Conservation (phyloP, 306 rosid genomes). For the Arachis hypogaea region DNA sequence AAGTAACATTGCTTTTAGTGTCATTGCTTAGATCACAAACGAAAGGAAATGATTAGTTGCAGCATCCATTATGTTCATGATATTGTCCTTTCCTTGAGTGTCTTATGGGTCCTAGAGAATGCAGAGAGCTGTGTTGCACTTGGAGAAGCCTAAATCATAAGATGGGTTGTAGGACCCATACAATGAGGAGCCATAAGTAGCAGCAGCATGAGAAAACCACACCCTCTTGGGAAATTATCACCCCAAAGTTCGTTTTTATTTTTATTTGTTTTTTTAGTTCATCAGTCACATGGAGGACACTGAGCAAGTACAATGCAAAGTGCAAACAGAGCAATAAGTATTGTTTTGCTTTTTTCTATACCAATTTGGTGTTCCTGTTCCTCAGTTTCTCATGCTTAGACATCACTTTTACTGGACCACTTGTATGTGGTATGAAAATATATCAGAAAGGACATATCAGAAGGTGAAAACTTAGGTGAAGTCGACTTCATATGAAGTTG, state of each 20-base stretch:
- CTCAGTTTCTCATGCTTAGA: not conserved
- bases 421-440: not conserved
- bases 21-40: slow-evolving; percentile 41
- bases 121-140: not conserved
- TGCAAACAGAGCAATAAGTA: not conserved
- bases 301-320: slow-evolving; percentile 22
- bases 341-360: not conserved
- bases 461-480: too few species aligned
- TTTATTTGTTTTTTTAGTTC: too few species aligned
- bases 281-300: slow-evolving; percentile 24
- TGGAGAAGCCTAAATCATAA: not conserved
- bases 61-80: slow-evolving; percentile 17
- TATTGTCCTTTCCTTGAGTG: not conserved
- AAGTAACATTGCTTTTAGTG: slow-evolving; percentile 38
- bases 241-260: slow-evolving; percentile 16
- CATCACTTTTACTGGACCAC: not conserved
- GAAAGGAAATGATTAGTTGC: slow-evolving; percentile 36
- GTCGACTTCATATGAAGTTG: too few species aligned
- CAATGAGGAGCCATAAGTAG: slow-evolving; percentile 15
- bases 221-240: slow-evolving; percentile 33
- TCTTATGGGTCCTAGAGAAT: too few species aligned
- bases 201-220: slow-evolving; percentile 9
- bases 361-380: not conserved
- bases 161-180: slow-evolving; percentile 16
- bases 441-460: not conserved